Percentiles rank a stretch among this genome's conserved stretches.
Evolutionary conservation across 2,329 filamentous ascomycete species (phyloP).

Genomic region (Eurotiales sp.): DNA sequence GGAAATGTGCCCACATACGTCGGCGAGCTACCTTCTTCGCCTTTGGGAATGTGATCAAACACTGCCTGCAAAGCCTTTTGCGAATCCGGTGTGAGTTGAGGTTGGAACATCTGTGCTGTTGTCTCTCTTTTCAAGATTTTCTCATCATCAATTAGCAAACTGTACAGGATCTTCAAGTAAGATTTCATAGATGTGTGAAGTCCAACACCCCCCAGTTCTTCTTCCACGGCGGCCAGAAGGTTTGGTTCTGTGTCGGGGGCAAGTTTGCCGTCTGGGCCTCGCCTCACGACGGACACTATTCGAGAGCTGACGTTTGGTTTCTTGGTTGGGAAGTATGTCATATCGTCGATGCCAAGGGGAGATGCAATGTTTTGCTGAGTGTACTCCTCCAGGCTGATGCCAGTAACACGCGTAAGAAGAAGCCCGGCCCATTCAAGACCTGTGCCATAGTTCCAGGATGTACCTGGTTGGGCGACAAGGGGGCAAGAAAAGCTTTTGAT

Average conservation of each 20-base stretch:
- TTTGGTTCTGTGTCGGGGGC: not conserved
- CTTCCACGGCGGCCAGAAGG: not conserved
- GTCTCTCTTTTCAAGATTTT: constrained; percentile 3
- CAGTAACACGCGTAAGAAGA: not conserved
- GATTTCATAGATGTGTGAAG: not conserved
- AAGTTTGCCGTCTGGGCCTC: constrained; percentile 6
- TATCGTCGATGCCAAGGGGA: constrained; percentile 6
- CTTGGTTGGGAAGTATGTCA: constrained; percentile 4
- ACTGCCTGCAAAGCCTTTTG: not conserved
- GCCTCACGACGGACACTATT: not conserved
- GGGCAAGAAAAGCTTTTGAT: constrained; percentile 5
- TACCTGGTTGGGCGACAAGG: constrained; percentile 6
- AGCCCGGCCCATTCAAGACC: constrained; percentile 9
- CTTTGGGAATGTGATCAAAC: constrained; percentile 8
- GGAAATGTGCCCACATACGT: constrained; percentile 10
- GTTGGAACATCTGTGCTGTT: constrained; percentile 4
- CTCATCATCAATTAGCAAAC: constrained; percentile 4
- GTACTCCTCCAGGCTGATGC: constrained; percentile 10
- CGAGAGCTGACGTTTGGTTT: not conserved
- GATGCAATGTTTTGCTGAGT: constrained; percentile 2
- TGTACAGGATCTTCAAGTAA: constrained; percentile 11
- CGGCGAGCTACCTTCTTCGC: not conserved
- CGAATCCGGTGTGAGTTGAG: constrained; percentile 1
- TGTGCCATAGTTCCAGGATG: constrained; percentile 2
- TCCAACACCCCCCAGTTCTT: constrained; percentile 9